Base-by-base conservation (phyloP, 2,329 filamentous ascomycete species). In the Verticillium tricorpus region DNA sequence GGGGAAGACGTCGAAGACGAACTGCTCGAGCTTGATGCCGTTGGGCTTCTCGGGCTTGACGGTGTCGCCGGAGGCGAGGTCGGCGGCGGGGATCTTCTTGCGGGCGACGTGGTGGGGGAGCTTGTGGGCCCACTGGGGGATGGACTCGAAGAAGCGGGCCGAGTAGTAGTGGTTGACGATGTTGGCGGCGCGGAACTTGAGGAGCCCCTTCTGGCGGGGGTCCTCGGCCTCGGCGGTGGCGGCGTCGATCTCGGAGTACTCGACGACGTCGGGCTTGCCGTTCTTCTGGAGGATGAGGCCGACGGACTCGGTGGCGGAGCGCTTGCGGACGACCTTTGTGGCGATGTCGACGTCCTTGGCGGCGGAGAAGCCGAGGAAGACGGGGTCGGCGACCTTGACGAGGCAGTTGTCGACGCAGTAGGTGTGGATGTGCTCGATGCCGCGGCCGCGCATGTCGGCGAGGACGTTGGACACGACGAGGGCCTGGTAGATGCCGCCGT, bases 81-180 rank as follows among this genome's bases (percentile, higher is more conserved):
- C 88, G 67, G 92, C 85, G 73, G 86, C 89, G 12, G 94, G 93
- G 65, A 99, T 99, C 90, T 99, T 99, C 90, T 99, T 99, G 76
- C 90, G 88, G 55, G 95, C 95, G 66, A 99, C 89, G 82, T 99
- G 95, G 77, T 98, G 95, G 17, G 94, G 94, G 59, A 99, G 86
- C 76, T 89, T 87, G 79, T 93, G 84, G 19, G 86, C 88, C 91
- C 92, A 97, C 69, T 87, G 80, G 62, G 95, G 93, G 69, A 97
- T 97, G 66, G 87, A 89, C 76, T 97, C 90, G 57, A 99, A 85
- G 85, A 97, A 98, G 68, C 85, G 81, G 82, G 93, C 94, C 56
- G 92, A 96, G 82, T 99, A 99, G 86, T 98, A 99, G 84, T 99
- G 95, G 84, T 99, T 99, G 80, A 99, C 95, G 70, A 99, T 99